phyloP scores from a whole-genome alignment of 495 filamentous ascomycete species.

The Penicillium turbatum region DNA sequence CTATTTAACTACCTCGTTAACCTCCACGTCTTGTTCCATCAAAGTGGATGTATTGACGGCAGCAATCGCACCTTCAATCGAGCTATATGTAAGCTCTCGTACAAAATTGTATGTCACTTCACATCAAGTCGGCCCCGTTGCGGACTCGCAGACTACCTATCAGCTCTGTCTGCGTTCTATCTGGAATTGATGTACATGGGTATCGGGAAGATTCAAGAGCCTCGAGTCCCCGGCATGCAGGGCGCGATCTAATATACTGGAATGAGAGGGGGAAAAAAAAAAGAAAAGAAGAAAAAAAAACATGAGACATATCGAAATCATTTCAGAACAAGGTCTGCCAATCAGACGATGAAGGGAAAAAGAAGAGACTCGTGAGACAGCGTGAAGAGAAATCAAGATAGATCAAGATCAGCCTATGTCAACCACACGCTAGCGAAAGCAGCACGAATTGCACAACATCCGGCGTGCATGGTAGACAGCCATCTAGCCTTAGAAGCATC shows the following conservation, averaged over 20 bases:
- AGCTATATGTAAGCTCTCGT: background rate
- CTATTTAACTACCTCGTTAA: no score
- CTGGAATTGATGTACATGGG: conserved; percentile 32
- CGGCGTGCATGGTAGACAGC: conserved; percentile 18
- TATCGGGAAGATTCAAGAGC: conserved; percentile 25
- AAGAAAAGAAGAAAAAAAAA: conserved; percentile 3
- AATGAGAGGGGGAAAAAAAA: conserved; percentile 9
- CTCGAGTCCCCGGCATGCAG: conserved; percentile 20
- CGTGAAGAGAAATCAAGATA: conserved; percentile 15
- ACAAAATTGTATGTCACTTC: conserved; percentile 8
- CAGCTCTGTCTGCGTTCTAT: conserved; percentile 28
- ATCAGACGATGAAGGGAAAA: conserved; percentile 2
- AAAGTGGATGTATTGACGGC: background rate
- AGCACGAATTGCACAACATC: conserved; percentile 24
- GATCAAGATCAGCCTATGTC: conserved; percentile 10
- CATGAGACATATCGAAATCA: conserved; percentile 6
- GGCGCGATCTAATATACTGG: conserved; percentile 30
- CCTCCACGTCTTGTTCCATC: no score
- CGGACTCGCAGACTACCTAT: conserved; percentile 18
- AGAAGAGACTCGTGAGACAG: conserved; percentile 27
- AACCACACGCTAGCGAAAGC: conserved; percentile 21
- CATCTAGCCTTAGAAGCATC: conserved; percentile 16
- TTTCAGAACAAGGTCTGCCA: conserved; percentile 5
- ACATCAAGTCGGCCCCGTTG: conserved; percentile 11
- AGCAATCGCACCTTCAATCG: background rate